A percentile compares a stretch with the other conserved stretches of the same genome.
These are phyloP conservation scores for Murraya koenigii DNA, from an alignment of 345 rosid genomes.

Conservation along the genomic window DNA sequence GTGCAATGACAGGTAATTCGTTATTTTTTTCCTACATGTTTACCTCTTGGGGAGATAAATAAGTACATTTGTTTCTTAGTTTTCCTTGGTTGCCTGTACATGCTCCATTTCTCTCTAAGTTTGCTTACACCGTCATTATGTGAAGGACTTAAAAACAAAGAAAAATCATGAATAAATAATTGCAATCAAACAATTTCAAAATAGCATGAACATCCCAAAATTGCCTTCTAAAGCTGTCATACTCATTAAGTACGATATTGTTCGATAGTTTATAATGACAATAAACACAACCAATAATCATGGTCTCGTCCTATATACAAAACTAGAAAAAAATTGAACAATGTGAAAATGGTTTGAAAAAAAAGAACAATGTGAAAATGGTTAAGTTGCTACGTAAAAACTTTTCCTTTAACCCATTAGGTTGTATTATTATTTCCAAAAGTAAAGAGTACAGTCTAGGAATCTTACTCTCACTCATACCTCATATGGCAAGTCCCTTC, in stretches of 20 bases:
- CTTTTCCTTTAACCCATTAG: neutral
- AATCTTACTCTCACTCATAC: neutral
- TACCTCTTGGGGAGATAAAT: slow-evolving; percentile 73
- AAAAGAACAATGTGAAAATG: neutral
- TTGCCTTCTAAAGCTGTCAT: neutral
- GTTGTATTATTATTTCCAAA: neutral
- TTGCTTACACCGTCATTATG: slow-evolving; percentile 54
- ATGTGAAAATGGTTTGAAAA: no score
- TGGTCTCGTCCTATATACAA: neutral
- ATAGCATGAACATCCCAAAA: neutral
- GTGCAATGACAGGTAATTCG: no score
- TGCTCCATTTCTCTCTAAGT: slow-evolving; percentile 66
- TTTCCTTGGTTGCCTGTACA: slow-evolving; percentile 40
- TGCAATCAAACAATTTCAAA: neutral
- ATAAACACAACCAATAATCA: neutral
- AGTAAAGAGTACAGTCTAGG: neutral
- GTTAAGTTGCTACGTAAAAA: neutral
- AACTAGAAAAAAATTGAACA: neutral
- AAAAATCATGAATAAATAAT: slow-evolving; percentile 3
- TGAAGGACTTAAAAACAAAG: slow-evolving; percentile 6
- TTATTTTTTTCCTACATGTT: no score
- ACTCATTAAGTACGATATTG: neutral
- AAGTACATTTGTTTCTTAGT: slow-evolving; percentile 43
- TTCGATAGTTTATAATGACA: neutral
- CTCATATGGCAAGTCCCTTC: neutral